phyloP scores from a whole-genome alignment of 2,329 filamentous ascomycete genomes.

The Beauveria scarabaeidicola region DNA sequence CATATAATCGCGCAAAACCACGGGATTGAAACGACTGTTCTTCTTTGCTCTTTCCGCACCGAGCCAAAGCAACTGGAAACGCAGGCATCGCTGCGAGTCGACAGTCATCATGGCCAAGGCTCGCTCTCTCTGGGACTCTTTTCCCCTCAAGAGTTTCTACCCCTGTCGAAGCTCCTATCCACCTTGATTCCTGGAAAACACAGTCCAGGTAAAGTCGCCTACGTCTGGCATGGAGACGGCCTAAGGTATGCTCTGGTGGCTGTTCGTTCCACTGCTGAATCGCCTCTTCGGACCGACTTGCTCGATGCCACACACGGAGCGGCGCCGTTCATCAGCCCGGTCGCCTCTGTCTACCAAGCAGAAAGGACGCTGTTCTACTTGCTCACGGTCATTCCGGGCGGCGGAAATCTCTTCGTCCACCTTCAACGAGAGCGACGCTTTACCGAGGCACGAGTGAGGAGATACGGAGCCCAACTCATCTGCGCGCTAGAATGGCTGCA shows the following conservation, averaged over 20 bases:
- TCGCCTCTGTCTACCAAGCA: not conserved
- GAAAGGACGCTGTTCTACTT: not conserved
- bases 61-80: not conserved
- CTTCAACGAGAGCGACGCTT: not conserved
- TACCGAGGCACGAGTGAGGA: not conserved
- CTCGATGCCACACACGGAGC: not conserved
- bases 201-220: not conserved
- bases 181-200: not conserved
- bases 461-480: not conserved
- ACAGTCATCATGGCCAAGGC: not conserved
- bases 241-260: not conserved
- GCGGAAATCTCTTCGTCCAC: conserved; percentile 6
- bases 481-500: conserved; percentile 1
- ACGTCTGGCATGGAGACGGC: not conserved
- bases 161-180: not conserved
- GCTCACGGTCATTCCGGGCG: not conserved
- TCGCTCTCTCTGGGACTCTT: not conserved
- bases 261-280: not conserved
- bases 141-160: not conserved
- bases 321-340: not conserved
- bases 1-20: not conserved
- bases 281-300: not conserved
- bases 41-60: not conserved
- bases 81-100: not conserved
- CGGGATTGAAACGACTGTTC: not conserved